phyloP scores from a whole-genome alignment of 495 filamentous ascomycete genomes.

The Podospora pseudocomata region DNA sequence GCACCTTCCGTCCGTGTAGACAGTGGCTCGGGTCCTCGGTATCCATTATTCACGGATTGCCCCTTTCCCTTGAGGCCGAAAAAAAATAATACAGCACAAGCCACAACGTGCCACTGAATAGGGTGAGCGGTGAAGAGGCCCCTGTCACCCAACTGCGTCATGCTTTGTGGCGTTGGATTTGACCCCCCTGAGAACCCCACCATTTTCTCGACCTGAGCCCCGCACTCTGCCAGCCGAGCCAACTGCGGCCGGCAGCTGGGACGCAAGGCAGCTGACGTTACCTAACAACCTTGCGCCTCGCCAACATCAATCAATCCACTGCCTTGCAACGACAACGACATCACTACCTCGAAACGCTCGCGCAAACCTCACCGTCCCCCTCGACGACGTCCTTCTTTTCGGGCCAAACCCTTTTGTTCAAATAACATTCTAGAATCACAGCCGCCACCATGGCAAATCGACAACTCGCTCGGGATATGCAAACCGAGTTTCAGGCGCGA shows the following conservation, averaged over 20 bases:
- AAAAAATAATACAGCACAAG: neutral
- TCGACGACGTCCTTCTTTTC: neutral
- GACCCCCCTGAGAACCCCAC: neutral
- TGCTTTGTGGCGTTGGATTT: neutral
- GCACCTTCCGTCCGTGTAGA: neutral
- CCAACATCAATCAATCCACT: neutral
- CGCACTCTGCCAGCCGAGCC: neutral
- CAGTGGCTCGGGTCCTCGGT: neutral
- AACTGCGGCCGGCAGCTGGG: neutral
- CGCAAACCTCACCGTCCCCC: neutral
- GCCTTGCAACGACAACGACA: neutral
- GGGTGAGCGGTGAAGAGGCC: neutral
- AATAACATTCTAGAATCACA: neutral
- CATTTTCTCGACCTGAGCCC: neutral
- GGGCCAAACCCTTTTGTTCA: neutral
- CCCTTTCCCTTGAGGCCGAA: neutral
- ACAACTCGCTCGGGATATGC: conserved; percentile 50
- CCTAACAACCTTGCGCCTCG: neutral
- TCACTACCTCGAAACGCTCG: neutral
- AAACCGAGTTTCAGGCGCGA: conserved; percentile 51
- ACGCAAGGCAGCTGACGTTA: neutral
- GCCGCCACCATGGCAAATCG: conserved; percentile 45
- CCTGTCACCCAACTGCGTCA: neutral
- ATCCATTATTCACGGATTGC: neutral
- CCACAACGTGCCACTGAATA: neutral